Base-by-base conservation (phyloP, 2,329 filamentous ascomycete genomes). In the Beauveria australis region DNA sequence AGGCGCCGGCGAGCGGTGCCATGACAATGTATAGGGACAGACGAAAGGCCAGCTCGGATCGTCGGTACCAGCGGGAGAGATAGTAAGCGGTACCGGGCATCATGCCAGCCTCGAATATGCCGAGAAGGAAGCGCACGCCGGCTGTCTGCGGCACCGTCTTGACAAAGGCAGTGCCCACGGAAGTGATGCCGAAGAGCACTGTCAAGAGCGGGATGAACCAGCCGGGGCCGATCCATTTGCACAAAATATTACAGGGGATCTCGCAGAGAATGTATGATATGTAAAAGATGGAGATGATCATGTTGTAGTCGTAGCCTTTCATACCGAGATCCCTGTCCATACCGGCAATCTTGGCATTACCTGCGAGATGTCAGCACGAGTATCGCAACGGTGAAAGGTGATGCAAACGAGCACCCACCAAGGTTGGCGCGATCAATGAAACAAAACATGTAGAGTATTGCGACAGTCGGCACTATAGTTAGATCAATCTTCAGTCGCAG, bases 351-450 rank as follows among this genome's bases (percentile, higher is more conserved):
- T 79, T 81, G 2, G 86, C 87, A 69, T 89, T 90, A n/a, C 86
- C 84, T 87, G 53, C 14, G n/a, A 8, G 18, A 24, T 9, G 37
- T 40, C 12, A 43, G 28, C 53, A 14, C 54, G 2, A 10, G 8
- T 22, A 3, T n/a, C 1, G 16, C 6, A 9, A 24, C 10, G 10
- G 37, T 24, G 3, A 5, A 18, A 16, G 6, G 33, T 5, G 5
- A 6, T 19, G 22, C 5, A 3, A 12, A 16, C 16, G n/a, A 19
- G 49, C 8, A 64, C 75, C 67, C 68, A 86, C 86, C 87, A 43
- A 91, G 87, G 63, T 89, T 90, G 26, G 87, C 85, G n/a, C 87
- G 79, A 66, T 89, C 87, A 64, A 89, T 89, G 72, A 89, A 89
- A 73, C 86, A 89, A 67, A 89, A 89, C 0, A 89, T 78, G 66